Conservation (phyloP, 2,329 filamentous ascomycete species). For the Trichoderma sp. region DNA sequence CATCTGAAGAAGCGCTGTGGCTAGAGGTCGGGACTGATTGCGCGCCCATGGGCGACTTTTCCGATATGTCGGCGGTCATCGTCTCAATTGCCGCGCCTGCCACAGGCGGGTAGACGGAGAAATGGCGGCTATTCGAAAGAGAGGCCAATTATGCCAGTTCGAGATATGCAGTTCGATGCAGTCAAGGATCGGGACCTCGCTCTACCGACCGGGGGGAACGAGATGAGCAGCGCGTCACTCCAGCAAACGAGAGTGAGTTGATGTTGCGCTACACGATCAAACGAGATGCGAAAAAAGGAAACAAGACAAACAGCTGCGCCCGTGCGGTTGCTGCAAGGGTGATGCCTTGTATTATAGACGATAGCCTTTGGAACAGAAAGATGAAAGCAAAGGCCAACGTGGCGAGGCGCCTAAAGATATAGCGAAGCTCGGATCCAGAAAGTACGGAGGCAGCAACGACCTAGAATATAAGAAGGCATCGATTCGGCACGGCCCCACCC, state of each 20-base stretch:
- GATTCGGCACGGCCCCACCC: conserved; percentile 6
- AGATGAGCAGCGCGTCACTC: conserved; percentile 9
- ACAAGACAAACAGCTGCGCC: background rate
- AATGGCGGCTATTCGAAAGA: background rate
- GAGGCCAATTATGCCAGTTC: background rate
- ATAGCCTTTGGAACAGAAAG: background rate
- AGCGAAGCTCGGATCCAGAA: background rate
- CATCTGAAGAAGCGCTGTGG: conserved; percentile 17
- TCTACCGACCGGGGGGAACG: background rate
- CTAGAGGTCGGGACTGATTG: conserved; percentile 10
- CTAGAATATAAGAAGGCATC: conserved; percentile 8
- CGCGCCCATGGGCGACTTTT: background rate
- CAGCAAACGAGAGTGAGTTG: background rate
- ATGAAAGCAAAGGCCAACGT: background rate
- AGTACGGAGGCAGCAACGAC: background rate
- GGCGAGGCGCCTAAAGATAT: conserved; percentile 4
- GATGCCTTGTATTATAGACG: background rate
- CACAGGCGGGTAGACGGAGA: background rate
- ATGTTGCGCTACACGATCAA: background rate
- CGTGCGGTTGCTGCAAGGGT: background rate
- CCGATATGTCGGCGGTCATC: conserved; percentile 16
- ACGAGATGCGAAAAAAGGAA: background rate
- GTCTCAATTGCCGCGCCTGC: conserved; percentile 13
- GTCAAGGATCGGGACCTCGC: background rate
- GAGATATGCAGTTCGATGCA: background rate